Evolutionary conservation across 2,329 filamentous ascomycete genomes (phyloP).

Genomic region (Macroventuria anomochaeta): DNA sequence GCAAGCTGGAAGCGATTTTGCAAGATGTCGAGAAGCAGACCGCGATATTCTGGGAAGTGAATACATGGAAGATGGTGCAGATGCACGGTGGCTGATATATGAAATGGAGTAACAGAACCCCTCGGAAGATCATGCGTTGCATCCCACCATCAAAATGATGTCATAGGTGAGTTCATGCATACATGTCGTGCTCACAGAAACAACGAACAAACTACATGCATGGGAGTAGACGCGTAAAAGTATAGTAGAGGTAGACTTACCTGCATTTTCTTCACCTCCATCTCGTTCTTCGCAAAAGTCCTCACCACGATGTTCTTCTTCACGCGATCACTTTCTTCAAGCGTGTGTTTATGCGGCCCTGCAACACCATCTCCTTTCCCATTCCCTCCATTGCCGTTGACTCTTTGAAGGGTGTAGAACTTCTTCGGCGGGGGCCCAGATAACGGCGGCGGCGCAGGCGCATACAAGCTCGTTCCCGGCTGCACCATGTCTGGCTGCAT

Average conservation of each 20-base stretch:
- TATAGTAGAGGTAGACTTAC: constrained; percentile 27
- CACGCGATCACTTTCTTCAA: constrained; percentile 77
- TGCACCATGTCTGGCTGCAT: constrained; percentile 30
- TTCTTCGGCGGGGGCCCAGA: constrained; percentile 29
- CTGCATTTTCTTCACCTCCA: constrained; percentile 65
- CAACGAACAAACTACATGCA: constrained; percentile 1
- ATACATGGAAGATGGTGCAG: constrained; percentile 17
- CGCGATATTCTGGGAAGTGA: background rate
- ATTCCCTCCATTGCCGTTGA: constrained; percentile 78
- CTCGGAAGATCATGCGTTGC: constrained; percentile 8
- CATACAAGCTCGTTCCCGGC: constrained; percentile 24
- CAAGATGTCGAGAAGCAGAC: background rate
- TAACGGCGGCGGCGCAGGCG: constrained; percentile 10
- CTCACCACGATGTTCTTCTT: constrained; percentile 82
- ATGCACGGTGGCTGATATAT: constrained; percentile 5
- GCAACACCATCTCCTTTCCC: constrained; percentile 73
- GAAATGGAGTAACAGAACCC: constrained; percentile 3
- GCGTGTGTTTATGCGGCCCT: constrained; percentile 75
- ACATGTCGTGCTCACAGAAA: background rate
- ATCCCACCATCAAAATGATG: constrained; percentile 18
- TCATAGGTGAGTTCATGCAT: constrained; percentile 9
- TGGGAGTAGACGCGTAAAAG: background rate
- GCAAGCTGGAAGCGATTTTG: background rate
- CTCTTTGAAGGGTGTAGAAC: constrained; percentile 74
- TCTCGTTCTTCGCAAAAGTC: constrained; percentile 68